A percentile compares a stretch with the other conserved stretches of the same genome.
These are phyloP conservation scores for Cryoendolithus antarcticus DNA, from an alignment of 2,329 filamentous ascomycete genomes.

Conservation along the genomic window DNA sequence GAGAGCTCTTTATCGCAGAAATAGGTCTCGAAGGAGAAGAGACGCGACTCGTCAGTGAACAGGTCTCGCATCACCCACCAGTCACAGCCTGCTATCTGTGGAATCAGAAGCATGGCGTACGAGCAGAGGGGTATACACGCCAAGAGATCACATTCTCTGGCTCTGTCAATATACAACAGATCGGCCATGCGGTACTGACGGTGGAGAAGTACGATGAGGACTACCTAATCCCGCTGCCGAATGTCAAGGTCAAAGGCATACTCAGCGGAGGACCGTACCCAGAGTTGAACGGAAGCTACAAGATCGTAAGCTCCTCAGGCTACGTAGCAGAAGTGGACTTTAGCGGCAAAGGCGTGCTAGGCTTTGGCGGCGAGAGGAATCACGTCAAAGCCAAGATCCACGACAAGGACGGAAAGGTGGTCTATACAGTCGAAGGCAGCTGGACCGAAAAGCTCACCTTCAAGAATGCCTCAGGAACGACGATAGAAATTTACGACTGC, in stretches of 20 bases:
- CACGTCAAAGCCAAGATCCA: constrained; percentile 28
- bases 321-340: constrained; percentile 32
- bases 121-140: constrained; percentile 34
- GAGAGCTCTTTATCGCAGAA: constrained; percentile 34
- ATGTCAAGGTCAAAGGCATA: constrained; percentile 34
- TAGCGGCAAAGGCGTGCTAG: constrained; percentile 29
- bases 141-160: constrained; percentile 36
- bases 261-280: constrained; percentile 32
- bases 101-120: constrained; percentile 31
- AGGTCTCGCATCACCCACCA: constrained; percentile 36
- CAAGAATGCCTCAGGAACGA: constrained; percentile 22
- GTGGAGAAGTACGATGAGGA: constrained; percentile 33
- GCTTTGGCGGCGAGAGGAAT: constrained; percentile 30
- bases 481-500: constrained; percentile 26
- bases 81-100: constrained; percentile 36
- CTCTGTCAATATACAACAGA: constrained; percentile 34
- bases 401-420: constrained; percentile 18
- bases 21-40: constrained; percentile 25
- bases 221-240: constrained; percentile 33
- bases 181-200: constrained; percentile 33
- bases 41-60: constrained; percentile 31
- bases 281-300: constrained; percentile 30
- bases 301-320: constrained; percentile 30
- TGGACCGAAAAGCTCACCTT: constrained; percentile 31
- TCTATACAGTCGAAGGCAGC: constrained; percentile 29